Percentiles rank a stretch among this genome's conserved stretches.
Evolutionary conservation across 495 filamentous ascomycete species (phyloP).

Genomic region (Annulohypoxylon stygium): DNA sequence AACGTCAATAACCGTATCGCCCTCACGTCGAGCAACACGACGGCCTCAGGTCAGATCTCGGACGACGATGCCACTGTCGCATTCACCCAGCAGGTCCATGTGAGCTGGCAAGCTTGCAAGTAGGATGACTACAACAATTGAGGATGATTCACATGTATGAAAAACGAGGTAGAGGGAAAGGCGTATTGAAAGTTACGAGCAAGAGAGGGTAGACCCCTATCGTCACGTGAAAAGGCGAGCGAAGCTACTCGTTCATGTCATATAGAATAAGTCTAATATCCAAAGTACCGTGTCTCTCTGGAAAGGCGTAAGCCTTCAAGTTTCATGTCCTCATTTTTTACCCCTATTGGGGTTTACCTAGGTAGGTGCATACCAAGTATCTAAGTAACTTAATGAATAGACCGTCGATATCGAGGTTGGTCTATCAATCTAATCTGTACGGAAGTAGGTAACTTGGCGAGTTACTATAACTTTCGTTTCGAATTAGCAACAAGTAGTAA

Average conservation of each 20-base stretch:
- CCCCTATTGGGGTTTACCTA: too few species aligned
- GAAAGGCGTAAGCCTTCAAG: background rate
- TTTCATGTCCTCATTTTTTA: background rate
- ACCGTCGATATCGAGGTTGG: too few species aligned
- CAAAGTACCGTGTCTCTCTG: background rate
- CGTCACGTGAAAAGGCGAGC: conserved; percentile 3
- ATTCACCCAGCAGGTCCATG: conserved; percentile 68
- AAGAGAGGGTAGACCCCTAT: background rate
- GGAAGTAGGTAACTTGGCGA: too few species aligned
- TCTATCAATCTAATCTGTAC: too few species aligned
- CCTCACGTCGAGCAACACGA: conserved; percentile 59
- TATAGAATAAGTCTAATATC: conserved; percentile 29
- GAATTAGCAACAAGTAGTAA: background rate
- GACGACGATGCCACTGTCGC: conserved; percentile 69
- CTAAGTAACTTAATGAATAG: too few species aligned
- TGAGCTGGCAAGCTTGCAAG: conserved; percentile 64
- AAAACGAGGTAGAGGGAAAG: background rate
- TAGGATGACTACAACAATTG: conserved; percentile 6
- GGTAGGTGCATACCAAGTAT: too few species aligned
- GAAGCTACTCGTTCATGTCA: conserved; percentile 7
- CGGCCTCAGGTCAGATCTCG: conserved; percentile 63
- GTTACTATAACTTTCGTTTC: background rate
- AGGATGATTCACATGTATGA: background rate
- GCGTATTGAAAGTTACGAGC: background rate
- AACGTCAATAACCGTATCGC: conserved; percentile 72